phyloP scores from a whole-genome alignment of 2,329 filamentous ascomycete species.

The Ascomycota sp. region DNA sequence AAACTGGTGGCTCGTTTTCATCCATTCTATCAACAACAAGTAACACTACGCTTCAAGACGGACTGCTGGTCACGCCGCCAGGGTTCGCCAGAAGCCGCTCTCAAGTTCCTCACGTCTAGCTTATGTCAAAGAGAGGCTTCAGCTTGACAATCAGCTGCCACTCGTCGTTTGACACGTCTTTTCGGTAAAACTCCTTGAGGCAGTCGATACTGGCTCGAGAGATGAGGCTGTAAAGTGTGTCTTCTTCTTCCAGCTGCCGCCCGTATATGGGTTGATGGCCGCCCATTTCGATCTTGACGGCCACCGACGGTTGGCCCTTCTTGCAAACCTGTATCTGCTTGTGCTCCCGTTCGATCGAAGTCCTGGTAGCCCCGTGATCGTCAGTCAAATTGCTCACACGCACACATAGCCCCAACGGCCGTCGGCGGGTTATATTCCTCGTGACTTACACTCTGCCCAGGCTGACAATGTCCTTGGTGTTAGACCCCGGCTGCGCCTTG shows the following conservation, averaged over 20 bases:
- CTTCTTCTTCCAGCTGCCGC: conserved; percentile 81
- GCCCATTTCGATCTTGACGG: conserved; percentile 91
- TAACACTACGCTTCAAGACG: too few relatives aligned
- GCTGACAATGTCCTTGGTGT: conserved; percentile 62
- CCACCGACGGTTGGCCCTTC: conserved; percentile 90
- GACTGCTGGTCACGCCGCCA: too few relatives aligned
- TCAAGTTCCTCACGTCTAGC: too few relatives aligned
- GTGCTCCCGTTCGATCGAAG: conserved; percentile 91
- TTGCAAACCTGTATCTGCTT: conserved; percentile 86
- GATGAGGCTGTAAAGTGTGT: conserved; percentile 72
- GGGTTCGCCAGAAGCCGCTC: too few relatives aligned
- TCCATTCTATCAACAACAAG: too few relatives aligned
- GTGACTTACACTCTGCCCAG: conserved; percentile 82
- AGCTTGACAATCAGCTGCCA: conserved; percentile 90
- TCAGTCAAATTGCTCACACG: too few relatives aligned
- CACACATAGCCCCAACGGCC: too few relatives aligned
- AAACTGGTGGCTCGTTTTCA: too few relatives aligned
- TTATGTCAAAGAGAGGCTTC: conserved; percentile 84
- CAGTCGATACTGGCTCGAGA: conserved; percentile 79
- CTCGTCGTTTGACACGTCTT: conserved; percentile 77
- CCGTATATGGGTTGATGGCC: conserved; percentile 84
- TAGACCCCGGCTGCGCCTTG: conserved; percentile 60
- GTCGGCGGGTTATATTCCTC: background rate
- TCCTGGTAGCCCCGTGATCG: too few relatives aligned
- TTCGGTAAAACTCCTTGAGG: conserved; percentile 85